Conservation (phyloP, 2,329 filamentous ascomycete genomes). For the Aspergillus melleus region DNA sequence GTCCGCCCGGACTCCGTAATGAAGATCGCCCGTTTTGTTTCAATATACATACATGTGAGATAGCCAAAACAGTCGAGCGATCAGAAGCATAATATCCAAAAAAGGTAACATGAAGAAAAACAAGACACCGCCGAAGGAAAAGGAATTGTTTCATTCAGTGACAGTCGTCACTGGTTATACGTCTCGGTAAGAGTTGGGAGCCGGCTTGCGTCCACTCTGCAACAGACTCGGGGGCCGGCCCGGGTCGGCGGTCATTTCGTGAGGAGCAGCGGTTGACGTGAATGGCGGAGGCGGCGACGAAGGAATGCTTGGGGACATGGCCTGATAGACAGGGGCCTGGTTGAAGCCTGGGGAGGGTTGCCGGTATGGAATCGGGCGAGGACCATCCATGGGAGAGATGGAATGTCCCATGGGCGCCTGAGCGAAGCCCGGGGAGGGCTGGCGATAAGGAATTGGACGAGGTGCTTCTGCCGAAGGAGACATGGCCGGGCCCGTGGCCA, state of each 20-base stretch:
- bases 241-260: constrained; percentile 22
- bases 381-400: constrained; percentile 23
- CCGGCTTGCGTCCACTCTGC: constrained; percentile 41
- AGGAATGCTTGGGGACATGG: constrained; percentile 25
- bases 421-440: constrained; percentile 19
- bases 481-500: constrained; percentile 21
- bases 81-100: background rate
- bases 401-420: constrained; percentile 13
- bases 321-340: constrained; percentile 13
- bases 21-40: background rate
- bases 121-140: background rate
- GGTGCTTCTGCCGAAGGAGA: constrained; percentile 19
- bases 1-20: background rate
- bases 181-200: constrained; percentile 35
- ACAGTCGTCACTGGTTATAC: constrained; percentile 22
- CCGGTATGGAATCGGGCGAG: constrained; percentile 20
- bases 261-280: constrained; percentile 17
- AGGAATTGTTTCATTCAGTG: background rate
- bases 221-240: constrained; percentile 42
- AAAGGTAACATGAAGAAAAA: background rate
- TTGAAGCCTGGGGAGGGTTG: constrained; percentile 21
- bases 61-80: background rate
- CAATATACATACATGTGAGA: background rate
- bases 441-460: constrained; percentile 21
- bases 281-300: constrained; percentile 35